These are phyloP conservation scores for Cerrena zonata DNA, from an alignment of 1,284 basidiomycete genomes.

Conservation along the genomic window DNA sequence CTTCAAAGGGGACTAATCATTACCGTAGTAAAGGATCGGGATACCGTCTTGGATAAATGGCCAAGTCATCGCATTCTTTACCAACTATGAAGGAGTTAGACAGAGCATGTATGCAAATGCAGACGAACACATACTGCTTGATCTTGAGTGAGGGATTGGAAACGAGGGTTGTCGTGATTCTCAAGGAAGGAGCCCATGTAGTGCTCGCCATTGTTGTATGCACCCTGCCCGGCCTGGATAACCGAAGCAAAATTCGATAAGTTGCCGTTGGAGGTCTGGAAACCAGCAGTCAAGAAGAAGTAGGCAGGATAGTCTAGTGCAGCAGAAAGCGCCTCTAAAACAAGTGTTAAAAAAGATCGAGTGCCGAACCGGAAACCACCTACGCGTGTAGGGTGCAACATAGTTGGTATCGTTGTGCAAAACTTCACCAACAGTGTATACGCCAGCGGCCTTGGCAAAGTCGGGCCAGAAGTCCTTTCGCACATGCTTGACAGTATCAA, in stretches of 20 bases:
- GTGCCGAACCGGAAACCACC: background rate
- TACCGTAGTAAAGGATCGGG: constrained; percentile 75
- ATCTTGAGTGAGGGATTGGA: constrained; percentile 58
- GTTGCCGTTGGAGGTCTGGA: constrained; percentile 57
- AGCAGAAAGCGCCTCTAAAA: constrained; percentile 53
- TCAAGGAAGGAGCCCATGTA: constrained; percentile 71
- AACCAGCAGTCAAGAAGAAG: constrained; percentile 56
- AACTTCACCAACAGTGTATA: constrained; percentile 83
- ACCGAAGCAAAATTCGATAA: constrained; percentile 52
- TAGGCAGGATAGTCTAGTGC: constrained; percentile 73
- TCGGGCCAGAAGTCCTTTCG: constrained; percentile 61
- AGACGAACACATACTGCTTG: constrained; percentile 42
- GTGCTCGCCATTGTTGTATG: constrained; percentile 39
- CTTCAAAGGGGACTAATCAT: background rate
- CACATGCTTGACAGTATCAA: constrained; percentile 68
- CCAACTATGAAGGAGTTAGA: constrained; percentile 38
- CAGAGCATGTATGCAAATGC: background rate
- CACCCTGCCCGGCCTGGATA: constrained; percentile 45
- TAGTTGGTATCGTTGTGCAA: constrained; percentile 53
- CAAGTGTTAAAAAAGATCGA: constrained; percentile 26
- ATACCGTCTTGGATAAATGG: constrained; percentile 52
- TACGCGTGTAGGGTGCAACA: constrained; percentile 24
- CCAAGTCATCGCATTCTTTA: constrained; percentile 29
- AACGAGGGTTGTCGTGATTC: constrained; percentile 77
- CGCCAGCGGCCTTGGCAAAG: constrained; percentile 67